Evolutionary conservation across 2,329 filamentous ascomycete species (phyloP).

Genomic region (Cercospora sesami): DNA sequence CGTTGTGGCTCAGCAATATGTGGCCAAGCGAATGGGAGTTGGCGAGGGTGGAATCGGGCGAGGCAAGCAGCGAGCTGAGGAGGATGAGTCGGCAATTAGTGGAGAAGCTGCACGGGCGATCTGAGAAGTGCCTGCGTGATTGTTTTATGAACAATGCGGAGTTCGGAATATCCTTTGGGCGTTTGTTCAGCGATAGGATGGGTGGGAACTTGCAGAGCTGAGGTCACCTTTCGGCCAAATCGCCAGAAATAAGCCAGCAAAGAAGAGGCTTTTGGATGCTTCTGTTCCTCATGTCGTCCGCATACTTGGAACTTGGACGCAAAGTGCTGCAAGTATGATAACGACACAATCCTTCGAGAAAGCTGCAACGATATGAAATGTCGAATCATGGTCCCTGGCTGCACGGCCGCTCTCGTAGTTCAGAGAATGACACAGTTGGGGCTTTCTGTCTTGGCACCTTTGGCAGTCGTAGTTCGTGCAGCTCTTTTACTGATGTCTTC

Average conservation of each 20-base stretch:
- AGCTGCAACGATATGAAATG: background rate
- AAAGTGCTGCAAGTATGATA: background rate
- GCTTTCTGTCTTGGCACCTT: conserved; percentile 45
- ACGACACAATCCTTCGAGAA: background rate
- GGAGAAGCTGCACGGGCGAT: conserved; percentile 62
- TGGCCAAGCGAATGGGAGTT: conserved; percentile 92
- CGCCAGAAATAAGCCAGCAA: background rate
- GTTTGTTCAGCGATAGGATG: background rate
- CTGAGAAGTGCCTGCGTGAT: conserved; percentile 17
- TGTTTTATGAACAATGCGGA: background rate
- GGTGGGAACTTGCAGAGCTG: background rate
- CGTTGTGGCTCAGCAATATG: conserved; percentile 89
- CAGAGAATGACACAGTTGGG: conserved; percentile 31
- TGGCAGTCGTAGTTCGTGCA: conserved; percentile 58
- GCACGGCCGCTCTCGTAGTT: background rate
- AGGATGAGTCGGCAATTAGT: conserved; percentile 51
- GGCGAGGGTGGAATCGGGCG: conserved; percentile 71
- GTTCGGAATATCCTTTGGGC: background rate
- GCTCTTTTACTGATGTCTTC: conserved; percentile 61
- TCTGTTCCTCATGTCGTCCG: background rate
- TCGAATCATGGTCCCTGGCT: background rate
- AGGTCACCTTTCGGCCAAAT: background rate
- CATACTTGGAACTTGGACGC: background rate
- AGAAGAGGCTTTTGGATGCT: background rate
- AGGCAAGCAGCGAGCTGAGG: conserved; percentile 57